A percentile compares a stretch with the other conserved stretches of the same genome.
phyloP scores from a whole-genome alignment of 2,329 filamentous ascomycete genomes.

The Sclerotinia borealis region DNA sequence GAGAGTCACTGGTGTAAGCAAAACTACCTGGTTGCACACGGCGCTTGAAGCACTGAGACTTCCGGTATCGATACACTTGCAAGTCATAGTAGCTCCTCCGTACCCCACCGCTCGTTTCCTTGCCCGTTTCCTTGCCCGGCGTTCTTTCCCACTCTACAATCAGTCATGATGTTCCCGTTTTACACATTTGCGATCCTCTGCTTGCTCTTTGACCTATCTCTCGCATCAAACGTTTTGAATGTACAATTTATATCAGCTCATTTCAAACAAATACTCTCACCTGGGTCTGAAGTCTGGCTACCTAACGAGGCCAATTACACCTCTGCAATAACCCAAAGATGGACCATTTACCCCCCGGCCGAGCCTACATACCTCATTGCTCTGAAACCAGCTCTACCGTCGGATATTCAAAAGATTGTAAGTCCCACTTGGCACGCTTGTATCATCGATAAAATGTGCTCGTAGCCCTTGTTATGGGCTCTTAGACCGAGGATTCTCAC shows the following conservation, averaged over 20 bases:
- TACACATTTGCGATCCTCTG: not conserved
- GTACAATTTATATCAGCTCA: not conserved
- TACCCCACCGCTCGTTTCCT: too few relatives aligned
- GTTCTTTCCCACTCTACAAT: not conserved
- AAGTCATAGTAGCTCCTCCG: too few relatives aligned
- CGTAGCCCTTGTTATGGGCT: not conserved
- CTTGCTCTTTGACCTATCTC: not conserved
- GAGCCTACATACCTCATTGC: not conserved
- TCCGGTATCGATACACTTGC: not conserved
- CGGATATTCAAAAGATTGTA: not conserved
- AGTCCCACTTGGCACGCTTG: not conserved
- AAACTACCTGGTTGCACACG: not conserved
- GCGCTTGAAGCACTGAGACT: not conserved
- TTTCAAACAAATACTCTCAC: not conserved
- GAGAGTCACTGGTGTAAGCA: not conserved
- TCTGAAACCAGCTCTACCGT: not conserved
- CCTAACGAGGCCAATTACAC: not conserved
- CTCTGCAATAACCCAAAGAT: not conserved
- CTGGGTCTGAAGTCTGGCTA: not conserved
- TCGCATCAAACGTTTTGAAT: not conserved
- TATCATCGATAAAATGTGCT: not conserved
- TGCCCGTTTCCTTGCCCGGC: too few relatives aligned
- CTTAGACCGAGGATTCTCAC: not conserved
- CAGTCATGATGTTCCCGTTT: not conserved
- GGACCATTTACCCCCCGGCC: not conserved